Percentiles rank a stretch among this genome's conserved stretches.
phyloP scores from a whole-genome alignment of 805 yeast genomes.

The Saccharomycopsis malanga region DNA sequence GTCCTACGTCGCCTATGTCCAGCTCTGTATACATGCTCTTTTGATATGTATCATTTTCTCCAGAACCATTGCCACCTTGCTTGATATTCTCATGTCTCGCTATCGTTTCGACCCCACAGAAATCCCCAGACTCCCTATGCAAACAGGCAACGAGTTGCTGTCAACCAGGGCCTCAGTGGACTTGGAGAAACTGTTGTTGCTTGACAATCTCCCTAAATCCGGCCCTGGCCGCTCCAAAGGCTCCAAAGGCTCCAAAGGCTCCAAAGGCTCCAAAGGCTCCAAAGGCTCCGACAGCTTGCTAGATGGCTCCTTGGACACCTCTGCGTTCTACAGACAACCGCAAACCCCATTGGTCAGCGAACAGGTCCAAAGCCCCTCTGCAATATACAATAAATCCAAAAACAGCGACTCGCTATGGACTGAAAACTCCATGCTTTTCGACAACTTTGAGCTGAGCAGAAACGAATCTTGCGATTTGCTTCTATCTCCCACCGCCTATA shows the following conservation, averaged over 20 bases:
- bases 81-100: conserved; percentile 10
- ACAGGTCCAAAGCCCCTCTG: neutral
- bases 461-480: conserved; percentile 1
- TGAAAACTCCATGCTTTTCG: neutral
- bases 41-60: conserved; percentile 23
- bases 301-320: conserved; percentile 5
- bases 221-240: neutral
- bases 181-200: neutral
- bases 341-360: neutral
- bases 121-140: neutral
- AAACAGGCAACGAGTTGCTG: neutral
- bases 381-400: neutral
- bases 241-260: neutral
- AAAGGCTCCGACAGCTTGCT: neutral
- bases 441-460: neutral
- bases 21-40: conserved; percentile 33
- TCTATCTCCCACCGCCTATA: conserved; percentile 2
- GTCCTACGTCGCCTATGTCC: conserved; percentile 39
- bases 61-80: conserved; percentile 3
- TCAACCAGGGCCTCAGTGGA: too few relatives aligned
- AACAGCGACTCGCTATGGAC: neutral
- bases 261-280: neutral
- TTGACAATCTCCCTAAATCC: neutral
- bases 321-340: conserved; percentile 10
- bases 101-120: neutral